phyloP scores from a whole-genome alignment of 2,329 filamentous ascomycete genomes.

The Neopestalotiopsis sp. region DNA sequence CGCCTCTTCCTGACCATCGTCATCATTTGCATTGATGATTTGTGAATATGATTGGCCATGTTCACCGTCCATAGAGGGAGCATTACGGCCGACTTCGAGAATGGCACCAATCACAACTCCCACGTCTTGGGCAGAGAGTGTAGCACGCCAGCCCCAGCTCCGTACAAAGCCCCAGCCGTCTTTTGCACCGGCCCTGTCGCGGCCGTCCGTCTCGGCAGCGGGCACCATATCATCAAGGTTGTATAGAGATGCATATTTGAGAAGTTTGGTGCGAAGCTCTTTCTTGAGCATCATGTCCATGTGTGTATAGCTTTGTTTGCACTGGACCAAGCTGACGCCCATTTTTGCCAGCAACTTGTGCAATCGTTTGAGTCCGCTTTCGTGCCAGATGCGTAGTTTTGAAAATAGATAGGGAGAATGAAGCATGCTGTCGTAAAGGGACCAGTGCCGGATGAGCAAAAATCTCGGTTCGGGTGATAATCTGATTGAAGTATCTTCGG shows the following conservation, averaged over 20 bases:
- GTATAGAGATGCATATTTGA: conserved; percentile 92
- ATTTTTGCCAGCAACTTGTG: conserved; percentile 97
- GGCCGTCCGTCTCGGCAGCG: conserved; percentile 72
- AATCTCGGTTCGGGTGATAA: conserved; percentile 94
- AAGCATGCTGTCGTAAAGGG: conserved; percentile 96
- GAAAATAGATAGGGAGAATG: conserved; percentile 95
- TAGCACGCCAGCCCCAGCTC: conserved; percentile 97
- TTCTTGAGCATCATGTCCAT: conserved; percentile 98
- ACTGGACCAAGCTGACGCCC: conserved; percentile 92
- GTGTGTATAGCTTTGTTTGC: conserved; percentile 93
- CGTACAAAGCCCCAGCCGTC: conserved; percentile 97
- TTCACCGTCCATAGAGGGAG: conserved; percentile 38
- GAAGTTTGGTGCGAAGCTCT: conserved; percentile 79
- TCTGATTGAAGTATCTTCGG: conserved; percentile 90
- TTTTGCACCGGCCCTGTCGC: conserved; percentile 73
- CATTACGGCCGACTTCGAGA: conserved; percentile 81
- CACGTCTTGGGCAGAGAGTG: conserved; percentile 89
- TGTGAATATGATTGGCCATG: conserved; percentile 32
- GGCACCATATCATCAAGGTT: conserved; percentile 94
- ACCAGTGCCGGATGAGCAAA: conserved; percentile 93
- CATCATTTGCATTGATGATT: conserved; percentile 41
- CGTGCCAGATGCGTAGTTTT: conserved; percentile 91
- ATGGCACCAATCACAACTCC: conserved; percentile 92
- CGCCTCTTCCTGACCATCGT: conserved; percentile 53
- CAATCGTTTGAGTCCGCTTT: conserved; percentile 82